Evolutionary conservation across 2,329 filamentous ascomycete species (phyloP), one percentile per base, ranked within the genome.

Genomic region (Fusarium nematophilum): DNA sequence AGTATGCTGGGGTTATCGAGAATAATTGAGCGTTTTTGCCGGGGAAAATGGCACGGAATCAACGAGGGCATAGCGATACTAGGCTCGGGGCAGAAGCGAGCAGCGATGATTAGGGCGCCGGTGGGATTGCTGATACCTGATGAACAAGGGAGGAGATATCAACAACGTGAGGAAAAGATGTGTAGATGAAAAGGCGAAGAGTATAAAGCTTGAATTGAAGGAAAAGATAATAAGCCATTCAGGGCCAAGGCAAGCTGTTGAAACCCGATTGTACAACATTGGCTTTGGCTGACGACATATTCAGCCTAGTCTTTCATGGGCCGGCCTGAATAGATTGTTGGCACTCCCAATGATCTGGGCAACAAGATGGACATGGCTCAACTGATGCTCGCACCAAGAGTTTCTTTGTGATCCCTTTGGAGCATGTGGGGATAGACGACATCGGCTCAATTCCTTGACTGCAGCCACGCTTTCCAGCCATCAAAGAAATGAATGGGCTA

Each of bases 11-110:
- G 59, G 57, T 62, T 64, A 65, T 64, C 44, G 60, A 64, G 50
- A 63, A 62, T 59, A 64, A 59, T 65, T 63, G 54, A 57, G 62
- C 59, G 54, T 62, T 65, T 57, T 57, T 57, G 48, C 36, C 37
- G 59, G 51, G 46, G 46, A 46, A 63, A 46, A 43, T 50, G 60
- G 46, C 59, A 34, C 46, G 25, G 56, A 45, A 25, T 49, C 48
- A 45, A 26, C 51, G 37, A 39, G 43, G 31, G 60, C 46, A 64
- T 53, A 57, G 60, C 59, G 46, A 53, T 40, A 46, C 18, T 37
- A n/a, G 34, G 44, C 52, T 56, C 39, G 52, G 27, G 26, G 52
- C 31, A 57, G 37, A 58, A 38, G 23, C 42, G 49, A 59, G 48
- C 36, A 55, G 51, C 52, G 29, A 61, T 29, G 31, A 56, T 14